Base-by-base conservation (phyloP, 2,329 filamentous ascomycete genomes). In the Claviceps lovelessii region DNA sequence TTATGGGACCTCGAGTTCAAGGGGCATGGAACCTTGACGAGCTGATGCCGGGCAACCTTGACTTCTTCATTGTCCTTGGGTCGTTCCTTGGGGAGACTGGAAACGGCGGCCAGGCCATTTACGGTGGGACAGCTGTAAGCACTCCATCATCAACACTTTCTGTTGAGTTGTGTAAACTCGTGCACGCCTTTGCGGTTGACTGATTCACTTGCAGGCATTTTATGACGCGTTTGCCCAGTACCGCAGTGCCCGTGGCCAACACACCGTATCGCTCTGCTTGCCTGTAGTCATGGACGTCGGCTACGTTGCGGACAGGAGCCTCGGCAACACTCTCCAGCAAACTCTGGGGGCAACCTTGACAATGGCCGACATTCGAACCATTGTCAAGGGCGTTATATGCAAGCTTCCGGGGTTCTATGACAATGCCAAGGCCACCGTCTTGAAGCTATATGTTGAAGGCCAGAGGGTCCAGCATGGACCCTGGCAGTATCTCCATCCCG, bases 51-150 rank as follows among this genome's bases (percentile, higher is more conserved):
- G 47, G 53, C 2, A 46, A 58, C 5, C 58, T 69, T 0, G 68
- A 70, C 55, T 72, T 74, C 57, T 70, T 73, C 59, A 55, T 73
- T 64, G 75, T 76, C 70, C 5, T 75, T 68, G 37, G 66, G 71
- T 9, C 68, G 70, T 0, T 55, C 31, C 41, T 49, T n/a, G 73
- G 73, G 29, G 62, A 76, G 7, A 72, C 75, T 41, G 76, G 76
- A 42, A 76, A 76, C 55, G 68, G 69, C 11, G 74, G 74, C 2
- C 76, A 79, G 56, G 68, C 72, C 6, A 76, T 75, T 58, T 79
- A 78, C 57, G 70, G 72, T 0, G 66, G 67, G 0, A 69, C 65
- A 7, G 54, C 54, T 39, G 54, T 56, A 53, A 51, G 54, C 37
- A 29, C 13, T 33, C 37, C 4, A n/a, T 44, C 6, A 1, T 2